These are phyloP conservation scores for Jatropha podagrica DNA, from an alignment of 441 rosid genomes.

Conservation along the genomic window DNA sequence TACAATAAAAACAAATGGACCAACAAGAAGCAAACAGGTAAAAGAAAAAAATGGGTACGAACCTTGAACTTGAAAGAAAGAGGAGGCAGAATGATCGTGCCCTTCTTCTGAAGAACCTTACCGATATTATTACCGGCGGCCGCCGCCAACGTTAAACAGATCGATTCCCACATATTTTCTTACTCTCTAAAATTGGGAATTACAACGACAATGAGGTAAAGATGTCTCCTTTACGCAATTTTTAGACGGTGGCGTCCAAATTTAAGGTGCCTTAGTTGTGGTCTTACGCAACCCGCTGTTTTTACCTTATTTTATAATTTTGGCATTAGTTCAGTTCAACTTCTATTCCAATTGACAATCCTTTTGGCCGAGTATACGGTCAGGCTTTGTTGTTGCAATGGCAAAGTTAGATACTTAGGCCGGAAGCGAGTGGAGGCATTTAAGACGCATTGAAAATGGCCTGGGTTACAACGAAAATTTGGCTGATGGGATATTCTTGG, in stretches of 20 bases:
- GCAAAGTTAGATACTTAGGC: background rate
- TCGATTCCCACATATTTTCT: constrained; percentile 79
- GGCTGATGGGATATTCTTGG: background rate
- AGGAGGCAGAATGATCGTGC: constrained; percentile 94
- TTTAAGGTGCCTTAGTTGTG: background rate
- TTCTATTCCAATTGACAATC: background rate
- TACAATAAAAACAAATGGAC: background rate
- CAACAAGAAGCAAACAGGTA: background rate
- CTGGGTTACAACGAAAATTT: background rate
- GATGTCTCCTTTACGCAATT: constrained; percentile 7
- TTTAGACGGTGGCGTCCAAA: constrained; percentile 3
- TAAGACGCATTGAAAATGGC: background rate
- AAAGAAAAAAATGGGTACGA: constrained; percentile 2
- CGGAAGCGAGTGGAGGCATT: background rate
- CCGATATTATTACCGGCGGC: constrained; percentile 98
- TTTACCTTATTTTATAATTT: background rate
- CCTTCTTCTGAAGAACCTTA: constrained; percentile 94
- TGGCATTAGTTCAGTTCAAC: background rate
- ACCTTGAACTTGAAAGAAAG: constrained; percentile 97
- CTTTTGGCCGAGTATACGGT: background rate
- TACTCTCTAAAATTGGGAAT: background rate
- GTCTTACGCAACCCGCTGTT: constrained; percentile 8
- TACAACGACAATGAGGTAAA: background rate
- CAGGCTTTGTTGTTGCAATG: background rate
- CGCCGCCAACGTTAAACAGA: constrained; percentile 81